Base-by-base conservation (phyloP, 2,329 filamentous ascomycete species). In the Orbilia quercus region DNA sequence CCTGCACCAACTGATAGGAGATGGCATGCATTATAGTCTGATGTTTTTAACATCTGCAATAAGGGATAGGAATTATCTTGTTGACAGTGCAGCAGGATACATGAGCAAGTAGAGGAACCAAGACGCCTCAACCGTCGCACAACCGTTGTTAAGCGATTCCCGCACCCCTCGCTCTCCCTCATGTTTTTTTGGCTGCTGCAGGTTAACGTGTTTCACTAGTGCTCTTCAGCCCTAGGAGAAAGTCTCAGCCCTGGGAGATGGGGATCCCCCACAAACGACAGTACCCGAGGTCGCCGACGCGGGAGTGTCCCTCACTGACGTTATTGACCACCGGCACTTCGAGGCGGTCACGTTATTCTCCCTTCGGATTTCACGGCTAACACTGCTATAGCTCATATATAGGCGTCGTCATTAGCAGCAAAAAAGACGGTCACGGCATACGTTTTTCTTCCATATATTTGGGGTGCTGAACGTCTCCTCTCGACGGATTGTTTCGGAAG, bases 71-170 rank as follows among this genome's bases (percentile, higher is more conserved):
- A 31, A n/a, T n/a, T 64, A 58, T 67, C 45, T 31, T 62, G 47
- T 62, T 62, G 65, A 70, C 55, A 62, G 50, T 53, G n/a, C 58
- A 50, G 60, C 16, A 40, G 34, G 40, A 51, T 50, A n/a, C 25
- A 42, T 11, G 20, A 14, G 11, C 16, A 44, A 22, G 23, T 16
- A 20, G 9, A 50, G 9, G 11, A 44, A 59, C 38, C 44, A 48
- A 53, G 60, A 47, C 69, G 69, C 69, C 69, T 73, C 60, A 73
- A 62, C 69, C 69, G 69, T 73, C 69, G 60, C 47, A 73, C 69
- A 73, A 66, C 60, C 60, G 69, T 73, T 22, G 60, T 73, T 73
- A 73, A 73, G 69, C 69, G 69, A 73, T 59, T 73, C 69, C 69
- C 69, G 69, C 69, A 65, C 54, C 48, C 59, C 67, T 72, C 67